Evolutionary conservation across 2,329 filamentous ascomycete genomes (phyloP), one percentile per base, ranked within the genome.

Genomic region (Sclerotinia trifoliorum): DNA sequence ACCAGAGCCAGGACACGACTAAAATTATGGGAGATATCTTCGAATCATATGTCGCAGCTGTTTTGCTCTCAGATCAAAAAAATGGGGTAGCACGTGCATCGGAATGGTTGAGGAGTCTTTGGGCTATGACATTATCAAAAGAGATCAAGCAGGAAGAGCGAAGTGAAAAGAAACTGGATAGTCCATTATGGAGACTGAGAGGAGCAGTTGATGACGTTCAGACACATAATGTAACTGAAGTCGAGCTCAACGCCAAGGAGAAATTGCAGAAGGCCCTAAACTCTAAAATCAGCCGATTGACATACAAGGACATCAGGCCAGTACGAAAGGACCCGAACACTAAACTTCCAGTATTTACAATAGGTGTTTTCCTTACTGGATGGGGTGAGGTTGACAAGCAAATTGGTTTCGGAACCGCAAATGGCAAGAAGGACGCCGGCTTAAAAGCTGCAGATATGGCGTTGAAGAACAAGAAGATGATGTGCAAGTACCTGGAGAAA

Each of bases 21-120:
- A 97, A 97, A 78, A 87, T 93, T 13, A 83, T 91, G 67, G 94
- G 90, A 11, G 94, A 98, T 76, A 84, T 97, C 24, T 96, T 97
- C 74, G 94, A 98, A 78, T 91, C 94, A 0, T 97, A 96, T 74
- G 86, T 96, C 21, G 94, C 91, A 11, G 94, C 90, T 3, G 80
- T 94, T 7, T 85, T 96, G 46, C 80, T 92, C 2, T 88, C 89
- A 0, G 86, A 93, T 73, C 83, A 87, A 0, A 78, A 80, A 3
- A 77, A 86, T 58, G 93, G 94, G 0, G 84, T 90, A 58, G 71
- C 78, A 10, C 83, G 82, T 2, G 88, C 85, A 2, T 84, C 89
- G 64, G 77, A 83, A 19, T 98, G 93, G 93, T 80, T 97, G 57
- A 89, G 86, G 63, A 80, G 83, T 10, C 81, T 97, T 0, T 97